These are phyloP conservation scores for Vitis rotundifolia DNA, from an alignment of 164 flowering plant genomes.

Conservation along the genomic window DNA sequence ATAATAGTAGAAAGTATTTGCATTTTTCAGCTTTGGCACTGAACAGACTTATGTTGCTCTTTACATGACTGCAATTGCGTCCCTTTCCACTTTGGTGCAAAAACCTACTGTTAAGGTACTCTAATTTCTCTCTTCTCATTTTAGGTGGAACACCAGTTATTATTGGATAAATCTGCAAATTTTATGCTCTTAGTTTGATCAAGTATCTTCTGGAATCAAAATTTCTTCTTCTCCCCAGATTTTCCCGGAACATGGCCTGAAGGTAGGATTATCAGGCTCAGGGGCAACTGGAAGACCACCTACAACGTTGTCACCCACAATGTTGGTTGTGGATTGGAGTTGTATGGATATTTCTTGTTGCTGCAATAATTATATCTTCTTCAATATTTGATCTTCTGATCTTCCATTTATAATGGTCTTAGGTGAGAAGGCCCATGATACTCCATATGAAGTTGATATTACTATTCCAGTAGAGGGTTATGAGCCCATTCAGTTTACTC, in stretches of 20 bases:
- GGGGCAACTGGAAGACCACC: conserved; percentile 70
- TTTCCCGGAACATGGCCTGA: conserved; percentile 67
- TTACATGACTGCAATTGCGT: conserved; percentile 83
- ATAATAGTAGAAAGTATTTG: conserved; percentile 3
- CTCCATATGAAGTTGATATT: conserved; percentile 77
- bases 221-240: conserved; percentile 40
- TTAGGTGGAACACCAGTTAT: neutral
- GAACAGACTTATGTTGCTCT: conserved; percentile 76
- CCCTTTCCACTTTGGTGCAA: conserved; percentile 65
- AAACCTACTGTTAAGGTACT: conserved; percentile 71
- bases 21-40: conserved; percentile 71
- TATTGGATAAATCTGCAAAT: neutral
- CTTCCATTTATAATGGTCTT: conserved; percentile 16
- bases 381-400: conserved; percentile 12
- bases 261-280: conserved; percentile 68
- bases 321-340: conserved; percentile 71
- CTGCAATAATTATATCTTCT: neutral
- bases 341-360: conserved; percentile 40
- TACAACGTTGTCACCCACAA: conserved; percentile 84
- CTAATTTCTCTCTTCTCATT: neutral
- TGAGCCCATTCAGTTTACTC: conserved; percentile 74
- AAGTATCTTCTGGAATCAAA: neutral
- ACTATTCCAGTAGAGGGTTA: conserved; percentile 80
- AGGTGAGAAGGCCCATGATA: conserved; percentile 65
- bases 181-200: conserved; percentile 2